A percentile compares a stretch with the other conserved stretches of the same genome.
Conservation (phyloP, 352 stramenopile genomes). For the Globisporangium emineosum region DNA sequence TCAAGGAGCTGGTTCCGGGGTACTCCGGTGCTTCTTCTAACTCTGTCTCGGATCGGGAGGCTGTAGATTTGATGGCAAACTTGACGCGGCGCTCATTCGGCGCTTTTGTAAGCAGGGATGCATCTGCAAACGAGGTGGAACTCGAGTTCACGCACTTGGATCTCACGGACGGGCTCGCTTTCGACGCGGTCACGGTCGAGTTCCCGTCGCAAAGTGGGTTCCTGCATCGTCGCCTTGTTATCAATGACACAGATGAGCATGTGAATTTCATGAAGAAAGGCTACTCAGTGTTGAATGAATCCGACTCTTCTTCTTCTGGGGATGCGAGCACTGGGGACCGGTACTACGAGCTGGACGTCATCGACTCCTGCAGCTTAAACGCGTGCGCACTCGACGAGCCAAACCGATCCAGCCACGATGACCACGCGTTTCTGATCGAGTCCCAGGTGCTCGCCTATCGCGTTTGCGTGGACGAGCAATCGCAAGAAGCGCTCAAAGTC, state of each 20-base stretch:
- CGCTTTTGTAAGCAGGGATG: background rate
- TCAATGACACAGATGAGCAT: no score
- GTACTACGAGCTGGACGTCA: constrained; percentile 8
- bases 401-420: background rate
- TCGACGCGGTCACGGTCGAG: constrained; percentile 11
- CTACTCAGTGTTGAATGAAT: background rate
- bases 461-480: background rate
- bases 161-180: background rate
- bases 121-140: background rate
- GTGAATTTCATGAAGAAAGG: no score
- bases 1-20: background rate
- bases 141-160: constrained; percentile 7
- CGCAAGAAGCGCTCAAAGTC: background rate
- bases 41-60: background rate
- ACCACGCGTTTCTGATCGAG: background rate
- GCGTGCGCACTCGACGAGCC: background rate
- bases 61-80: constrained; percentile 1
- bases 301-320: background rate
- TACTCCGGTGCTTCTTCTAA: background rate
- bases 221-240: background rate
- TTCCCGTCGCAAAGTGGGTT: constrained; percentile 4
- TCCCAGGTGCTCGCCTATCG: background rate
- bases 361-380: background rate
- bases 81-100: background rate
- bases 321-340: background rate